Evolutionary conservation across 139 green algal species (phyloP), one percentile per base, ranked within the genome.

Genomic region (Chlorokybus atmophyticus): DNA sequence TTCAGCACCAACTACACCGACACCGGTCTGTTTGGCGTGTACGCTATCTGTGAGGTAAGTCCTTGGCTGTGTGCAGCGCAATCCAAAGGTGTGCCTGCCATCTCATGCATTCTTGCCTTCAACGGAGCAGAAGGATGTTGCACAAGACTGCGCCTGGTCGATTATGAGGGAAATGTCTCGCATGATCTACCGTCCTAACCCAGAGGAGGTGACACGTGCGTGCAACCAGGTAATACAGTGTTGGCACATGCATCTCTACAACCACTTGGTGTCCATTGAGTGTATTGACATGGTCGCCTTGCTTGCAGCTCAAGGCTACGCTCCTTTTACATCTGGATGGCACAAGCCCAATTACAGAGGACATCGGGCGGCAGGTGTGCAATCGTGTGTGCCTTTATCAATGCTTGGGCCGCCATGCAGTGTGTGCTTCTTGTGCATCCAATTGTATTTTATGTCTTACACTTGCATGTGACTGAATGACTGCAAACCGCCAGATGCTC

Each of bases 1-100:
- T 95, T 94, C 79, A 94, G 94, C 83, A 94, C 84, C 48, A 77
- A 80, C 66, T 99, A 99, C 76, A 81, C 87, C 32, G 92, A 99
- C 79, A 84, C 87, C 3, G 91, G 90, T 14, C 77, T 98, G 40
- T 98, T 97, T 68, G 90, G 90, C 50, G 79, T 98, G 47, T 91
- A 91, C 57, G 85, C 17, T 21, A 17, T 47, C 14, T 21, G 38
- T 47, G 38, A 14, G 14, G 38, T 17, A 17, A 17, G 17, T 21
- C 14, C 38, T 14, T 17, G 38, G 14, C 17, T 17, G 14, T 14
- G 14, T 21, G 38, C 14, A 21, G 38, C 38, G 14, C 14, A 17
- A 21, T 47, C 14, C 14, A 21, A 17, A 21, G 14, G 38, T 17
- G 14, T 47, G 38, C 14, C 38, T 47, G 38, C 14, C 38, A 14